Evolutionary conservation across 2,329 filamentous ascomycete species (phyloP).

Genomic region (Diaporthe capsici): DNA sequence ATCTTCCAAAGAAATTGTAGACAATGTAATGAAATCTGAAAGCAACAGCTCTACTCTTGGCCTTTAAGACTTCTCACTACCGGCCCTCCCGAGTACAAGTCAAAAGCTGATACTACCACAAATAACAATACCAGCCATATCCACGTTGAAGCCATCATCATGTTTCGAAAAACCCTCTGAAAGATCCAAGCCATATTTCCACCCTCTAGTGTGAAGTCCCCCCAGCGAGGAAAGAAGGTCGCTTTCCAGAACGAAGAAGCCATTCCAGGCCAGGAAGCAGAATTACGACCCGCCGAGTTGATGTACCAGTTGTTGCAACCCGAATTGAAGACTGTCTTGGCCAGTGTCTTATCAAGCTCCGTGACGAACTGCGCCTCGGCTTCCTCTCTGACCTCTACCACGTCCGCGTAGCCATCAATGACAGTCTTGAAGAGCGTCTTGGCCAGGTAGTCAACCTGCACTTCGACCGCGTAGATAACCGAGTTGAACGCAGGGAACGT

Average conservation of each 20-base stretch:
- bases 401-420: slow-evolving; percentile 49
- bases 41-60: neutral
- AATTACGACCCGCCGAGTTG: slow-evolving; percentile 53
- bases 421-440: slow-evolving; percentile 45
- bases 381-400: slow-evolving; percentile 53
- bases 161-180: neutral
- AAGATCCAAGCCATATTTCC: neutral
- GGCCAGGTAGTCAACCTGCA: slow-evolving; percentile 42
- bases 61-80: neutral
- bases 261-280: slow-evolving; percentile 52
- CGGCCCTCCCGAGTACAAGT: neutral
- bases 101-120: neutral
- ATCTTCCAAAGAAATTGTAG: too few relatives aligned
- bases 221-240: slow-evolving; percentile 2
- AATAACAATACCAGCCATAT: neutral
- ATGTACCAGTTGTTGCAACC: slow-evolving; percentile 61
- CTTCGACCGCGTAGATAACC: slow-evolving; percentile 43
- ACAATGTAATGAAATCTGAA: neutral
- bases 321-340: slow-evolving; percentile 53
- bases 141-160: neutral
- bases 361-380: slow-evolving; percentile 51
- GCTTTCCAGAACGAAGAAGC: slow-evolving; percentile 48
- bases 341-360: slow-evolving; percentile 50
- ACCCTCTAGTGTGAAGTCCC: neutral
- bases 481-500: slow-evolving; percentile 44